These are phyloP conservation scores for Coemansia sp. DNA, from an alignment of 192 early-diverging fungal species.

Conservation along the genomic window DNA sequence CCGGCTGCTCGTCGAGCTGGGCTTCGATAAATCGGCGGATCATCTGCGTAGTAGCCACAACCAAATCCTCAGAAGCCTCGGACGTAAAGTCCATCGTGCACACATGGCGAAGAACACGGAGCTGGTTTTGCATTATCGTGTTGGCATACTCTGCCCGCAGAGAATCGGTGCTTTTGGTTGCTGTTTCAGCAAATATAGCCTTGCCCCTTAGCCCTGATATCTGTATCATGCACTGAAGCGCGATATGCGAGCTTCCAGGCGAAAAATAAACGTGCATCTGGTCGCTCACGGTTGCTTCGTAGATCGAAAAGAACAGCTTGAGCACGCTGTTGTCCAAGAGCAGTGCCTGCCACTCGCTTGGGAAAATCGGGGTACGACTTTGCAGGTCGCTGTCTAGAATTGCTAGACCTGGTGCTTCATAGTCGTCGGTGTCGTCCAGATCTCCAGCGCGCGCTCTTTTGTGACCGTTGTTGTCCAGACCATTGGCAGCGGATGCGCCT, in stretches of 20 bases:
- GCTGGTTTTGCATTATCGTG: slow-evolving; percentile 44
- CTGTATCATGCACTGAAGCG: slow-evolving; percentile 49
- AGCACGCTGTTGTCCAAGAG: slow-evolving; percentile 42
- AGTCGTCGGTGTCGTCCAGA: slow-evolving; percentile 16
- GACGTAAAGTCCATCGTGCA: slow-evolving; percentile 43
- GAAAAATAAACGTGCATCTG: slow-evolving; percentile 53
- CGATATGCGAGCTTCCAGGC: slow-evolving; percentile 48
- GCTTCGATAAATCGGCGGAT: slow-evolving; percentile 50
- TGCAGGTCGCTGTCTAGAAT: slow-evolving; percentile 29
- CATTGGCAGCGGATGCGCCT: not conserved
- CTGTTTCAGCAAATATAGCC: slow-evolving; percentile 28
- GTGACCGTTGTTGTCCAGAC: not conserved
- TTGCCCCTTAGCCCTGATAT: slow-evolving; percentile 48
- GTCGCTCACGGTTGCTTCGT: slow-evolving; percentile 45
- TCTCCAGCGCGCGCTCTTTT: slow-evolving; percentile 4
- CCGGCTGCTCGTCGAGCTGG: slow-evolving; percentile 41
- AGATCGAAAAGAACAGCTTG: slow-evolving; percentile 45
- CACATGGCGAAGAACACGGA: slow-evolving; percentile 43
- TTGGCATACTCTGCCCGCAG: slow-evolving; percentile 40
- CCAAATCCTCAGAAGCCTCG: slow-evolving; percentile 43
- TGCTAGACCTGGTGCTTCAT: slow-evolving; percentile 12
- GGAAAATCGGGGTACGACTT: slow-evolving; percentile 45
- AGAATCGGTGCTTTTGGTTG: slow-evolving; percentile 18
- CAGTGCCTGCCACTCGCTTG: slow-evolving; percentile 36
- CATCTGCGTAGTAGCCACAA: slow-evolving; percentile 52